phyloP scores from a whole-genome alignment of 345 rosid genomes.

The Aurinia saxatilis region DNA sequence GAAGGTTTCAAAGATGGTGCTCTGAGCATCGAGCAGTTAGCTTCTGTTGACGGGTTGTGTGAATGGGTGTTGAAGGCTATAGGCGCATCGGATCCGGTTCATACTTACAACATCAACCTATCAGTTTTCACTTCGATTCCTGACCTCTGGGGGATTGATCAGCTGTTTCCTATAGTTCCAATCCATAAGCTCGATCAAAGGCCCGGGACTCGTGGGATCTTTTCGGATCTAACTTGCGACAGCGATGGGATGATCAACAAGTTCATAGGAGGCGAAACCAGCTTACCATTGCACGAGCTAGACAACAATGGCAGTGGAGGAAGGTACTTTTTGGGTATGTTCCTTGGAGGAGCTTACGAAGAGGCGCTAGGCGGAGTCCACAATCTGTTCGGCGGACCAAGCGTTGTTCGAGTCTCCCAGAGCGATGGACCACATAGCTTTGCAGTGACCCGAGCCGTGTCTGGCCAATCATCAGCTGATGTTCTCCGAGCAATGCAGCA shows the following conservation, averaged over 20 bases:
- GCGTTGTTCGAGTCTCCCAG: constrained; percentile 77
- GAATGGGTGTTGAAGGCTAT: constrained; percentile 54
- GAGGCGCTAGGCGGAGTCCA: constrained; percentile 98
- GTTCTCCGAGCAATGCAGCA: constrained; percentile 93
- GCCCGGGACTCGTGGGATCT: constrained; percentile 62
- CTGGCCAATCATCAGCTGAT: constrained; percentile 82
- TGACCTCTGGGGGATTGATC: constrained; percentile 95
- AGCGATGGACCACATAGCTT: constrained; percentile 93
- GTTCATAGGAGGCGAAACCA: constrained; percentile 84
- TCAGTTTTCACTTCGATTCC: constrained; percentile 94
- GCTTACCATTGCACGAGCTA: constrained; percentile 85
- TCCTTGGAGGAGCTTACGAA: constrained; percentile 96
- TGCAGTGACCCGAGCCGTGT: constrained; percentile 72
- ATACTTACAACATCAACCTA: constrained; percentile 73
- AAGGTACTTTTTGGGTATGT: constrained; percentile 85
- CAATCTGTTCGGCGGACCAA: constrained; percentile 93
- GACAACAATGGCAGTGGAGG: constrained; percentile 33
- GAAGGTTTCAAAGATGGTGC: constrained; percentile 79
- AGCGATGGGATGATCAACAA: constrained; percentile 87
- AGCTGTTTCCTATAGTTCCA: constrained; percentile 84
- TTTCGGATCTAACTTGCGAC: constrained; percentile 89
- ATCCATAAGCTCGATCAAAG: constrained; percentile 72
- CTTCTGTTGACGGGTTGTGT: constrained; percentile 79
- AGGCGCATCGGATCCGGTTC: constrained; percentile 46
- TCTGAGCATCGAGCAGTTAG: constrained; percentile 70